Percentiles rank a stretch among this genome's conserved stretches.
Evolutionary conservation across 2,329 filamentous ascomycete species (phyloP).

Genomic region (Sporothrix variecibatus): DNA sequence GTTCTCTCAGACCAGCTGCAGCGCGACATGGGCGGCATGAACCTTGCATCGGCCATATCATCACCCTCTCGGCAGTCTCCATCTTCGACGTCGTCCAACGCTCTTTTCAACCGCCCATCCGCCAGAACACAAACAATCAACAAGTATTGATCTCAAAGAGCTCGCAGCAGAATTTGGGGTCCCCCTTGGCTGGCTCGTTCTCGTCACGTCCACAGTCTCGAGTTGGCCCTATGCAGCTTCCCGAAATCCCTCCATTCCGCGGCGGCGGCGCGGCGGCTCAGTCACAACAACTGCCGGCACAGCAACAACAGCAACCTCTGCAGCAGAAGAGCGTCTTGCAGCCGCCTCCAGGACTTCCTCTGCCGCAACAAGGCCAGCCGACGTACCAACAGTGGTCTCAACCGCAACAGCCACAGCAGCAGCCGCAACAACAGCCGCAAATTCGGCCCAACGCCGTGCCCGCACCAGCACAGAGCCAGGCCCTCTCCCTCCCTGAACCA

Average conservation of each 20-base stretch:
- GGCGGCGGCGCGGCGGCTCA: conserved; percentile 39
- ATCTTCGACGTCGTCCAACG: conserved; percentile 5
- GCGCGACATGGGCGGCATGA: conserved; percentile 61
- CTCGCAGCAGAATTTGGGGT: conserved; percentile 40
- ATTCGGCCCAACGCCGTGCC: not conserved
- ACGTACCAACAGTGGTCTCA: conserved; percentile 23
- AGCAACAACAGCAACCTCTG: conserved; percentile 34
- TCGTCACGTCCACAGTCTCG: conserved; percentile 43
- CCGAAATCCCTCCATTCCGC: conserved; percentile 59
- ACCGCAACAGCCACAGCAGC: conserved; percentile 3
- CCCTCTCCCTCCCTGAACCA: not conserved
- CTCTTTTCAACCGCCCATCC: conserved; percentile 25
- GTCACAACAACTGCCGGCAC: conserved; percentile 28
- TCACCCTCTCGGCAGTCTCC: conserved; percentile 13
- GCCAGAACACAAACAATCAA: conserved; percentile 9
- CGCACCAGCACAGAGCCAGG: not conserved
- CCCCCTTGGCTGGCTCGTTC: not conserved
- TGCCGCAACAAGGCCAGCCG: not conserved
- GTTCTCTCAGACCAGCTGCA: conserved; percentile 64
- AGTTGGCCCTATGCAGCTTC: conserved; percentile 46
- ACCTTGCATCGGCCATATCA: conserved; percentile 45
- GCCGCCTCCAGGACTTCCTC: conserved; percentile 20
- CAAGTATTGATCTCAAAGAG: conserved; percentile 39
- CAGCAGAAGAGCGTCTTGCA: conserved; percentile 23
- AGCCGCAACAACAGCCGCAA: not conserved